Base-by-base conservation (phyloP, 177 flowering plant species). In the Viscum album region DNA sequence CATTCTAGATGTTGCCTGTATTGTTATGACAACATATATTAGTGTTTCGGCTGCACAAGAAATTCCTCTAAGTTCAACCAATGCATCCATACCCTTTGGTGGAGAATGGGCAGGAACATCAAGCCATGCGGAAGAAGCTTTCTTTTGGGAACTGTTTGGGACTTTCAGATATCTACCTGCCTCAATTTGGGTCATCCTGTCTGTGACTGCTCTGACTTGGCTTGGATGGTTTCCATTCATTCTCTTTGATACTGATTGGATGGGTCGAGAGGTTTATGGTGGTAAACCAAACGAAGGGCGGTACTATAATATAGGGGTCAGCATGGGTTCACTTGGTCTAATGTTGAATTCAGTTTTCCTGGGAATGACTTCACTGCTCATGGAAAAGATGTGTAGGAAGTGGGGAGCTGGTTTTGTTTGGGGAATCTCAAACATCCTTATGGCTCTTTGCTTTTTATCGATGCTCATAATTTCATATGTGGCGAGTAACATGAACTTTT, bases 201-300 rank as follows among this genome's bases (percentile, higher is more conserved):
- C 77, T 72, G 90, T 92, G 34, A 88, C 89, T 64, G 86, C 89
- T 68, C 76, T 95, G 59, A 92, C 86, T 45, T 92, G 97, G 99
- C 74, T 88, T 66, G 99, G 96, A 34, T 95, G 98, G 97, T 92
- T 95, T 80, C 99, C 99, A 7, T 90, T 92, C 84, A 78, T 88
- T 77, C 91, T 95, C 61, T 92, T 82, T 77, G 99, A 95, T 78
- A 92, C 99, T 64, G 98, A 95, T 79, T 95, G 99, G 99, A 86
- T 95, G 94, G 99, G 98, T 58, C 80, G 99, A 59, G 97, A 95
- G 73, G 82, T 95, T 72, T 95, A 90, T 77, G 86, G 90, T 61
- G 97, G 99, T 31, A 66, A 77, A 69, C 99, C 97, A 56, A 86
- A 85, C 77, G 86, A 83, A 67, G 97, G 94, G 62, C 72, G 73